Conservation (phyloP, 2,329 filamentous ascomycete species). For the Drechslerella dactyloides region DNA sequence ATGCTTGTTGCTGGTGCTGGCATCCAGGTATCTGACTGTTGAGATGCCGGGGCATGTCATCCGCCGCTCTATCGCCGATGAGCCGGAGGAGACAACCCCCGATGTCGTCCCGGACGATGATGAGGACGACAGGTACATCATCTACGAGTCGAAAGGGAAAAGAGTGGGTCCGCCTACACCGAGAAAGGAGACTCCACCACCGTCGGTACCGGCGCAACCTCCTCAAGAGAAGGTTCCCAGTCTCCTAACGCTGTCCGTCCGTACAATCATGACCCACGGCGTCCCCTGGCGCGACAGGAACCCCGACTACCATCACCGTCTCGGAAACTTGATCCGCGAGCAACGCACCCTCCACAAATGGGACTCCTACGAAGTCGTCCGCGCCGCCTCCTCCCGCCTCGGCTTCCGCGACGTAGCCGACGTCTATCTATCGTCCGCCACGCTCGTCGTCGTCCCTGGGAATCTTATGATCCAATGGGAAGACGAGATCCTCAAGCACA, state of each 20-base stretch:
- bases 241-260: slow-evolving; percentile 77
- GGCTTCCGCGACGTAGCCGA: slow-evolving; percentile 43
- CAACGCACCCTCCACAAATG: slow-evolving; percentile 18
- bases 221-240: slow-evolving; percentile 64
- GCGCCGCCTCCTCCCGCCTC: not conserved
- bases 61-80: slow-evolving; percentile 54
- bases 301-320: slow-evolving; percentile 19
- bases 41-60: slow-evolving; percentile 63
- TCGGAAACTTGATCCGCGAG: slow-evolving; percentile 8
- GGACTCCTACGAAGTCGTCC: slow-evolving; percentile 18
- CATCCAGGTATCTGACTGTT: slow-evolving; percentile 73
- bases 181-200: not conserved
- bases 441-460: slow-evolving; percentile 78
- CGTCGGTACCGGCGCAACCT: not conserved
- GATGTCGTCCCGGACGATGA: no score
- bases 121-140: not conserved
- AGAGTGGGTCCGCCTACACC: no score
- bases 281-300: slow-evolving; percentile 69
- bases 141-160: no score
- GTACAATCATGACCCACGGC: slow-evolving; percentile 69
- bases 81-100: not conserved
- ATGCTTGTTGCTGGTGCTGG: slow-evolving; percentile 76
- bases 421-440: slow-evolving; percentile 71
- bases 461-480: slow-evolving; percentile 87
- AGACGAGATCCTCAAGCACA: slow-evolving; percentile 77